Base-by-base conservation (phyloP, 768 basidiomycete genomes). In the Termitomyces sp. region DNA sequence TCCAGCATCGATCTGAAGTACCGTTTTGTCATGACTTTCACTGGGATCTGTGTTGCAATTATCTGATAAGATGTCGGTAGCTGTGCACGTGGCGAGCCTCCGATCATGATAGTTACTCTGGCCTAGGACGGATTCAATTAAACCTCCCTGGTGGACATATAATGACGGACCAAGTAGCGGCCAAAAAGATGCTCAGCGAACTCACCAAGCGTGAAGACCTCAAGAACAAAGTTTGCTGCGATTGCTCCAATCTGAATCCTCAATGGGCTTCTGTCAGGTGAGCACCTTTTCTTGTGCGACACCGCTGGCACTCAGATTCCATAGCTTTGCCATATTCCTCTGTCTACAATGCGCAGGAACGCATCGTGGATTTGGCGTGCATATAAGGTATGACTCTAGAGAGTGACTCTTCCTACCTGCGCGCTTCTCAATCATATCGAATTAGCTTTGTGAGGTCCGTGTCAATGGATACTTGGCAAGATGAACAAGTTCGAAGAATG, bases 381-480 rank as follows among this genome's bases (percentile, higher is more conserved):
- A 98, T 74, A 86, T 98, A 72, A 92, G 89, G 91, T 78, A 65
- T 67, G 76, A 70, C 42, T 68, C 58, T 63, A 1, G 12, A 42
- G 55, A 66, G 42, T 55, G 39, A 53, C 63, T 51, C 65, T 67
- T 63, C 42, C 18, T 36, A 18, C 44, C 22, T 24, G n/a, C 57
- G 54, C 55, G 13, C 55, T 66, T 62, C 67, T 71, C 59, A 74
- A 28, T 64, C 55, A 58, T 67, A 55, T 67, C 66, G 60, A 38
- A 64, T 49, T 75, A 92, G 91, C 73, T 96, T 95, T 74, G 92
- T 96, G 58, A 83, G 95, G 71, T 94, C 92, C 45, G 86, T 95
- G 65, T 94, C 94, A 57, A 98, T 97, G 96, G 96, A 97, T 76
- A 91, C 94, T 65, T 97, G 95, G 94, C 89, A 91, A 65, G 84